phyloP scores from a whole-genome alignment of 2,329 filamentous ascomycete species.

The Trichoderma oligosporum region DNA sequence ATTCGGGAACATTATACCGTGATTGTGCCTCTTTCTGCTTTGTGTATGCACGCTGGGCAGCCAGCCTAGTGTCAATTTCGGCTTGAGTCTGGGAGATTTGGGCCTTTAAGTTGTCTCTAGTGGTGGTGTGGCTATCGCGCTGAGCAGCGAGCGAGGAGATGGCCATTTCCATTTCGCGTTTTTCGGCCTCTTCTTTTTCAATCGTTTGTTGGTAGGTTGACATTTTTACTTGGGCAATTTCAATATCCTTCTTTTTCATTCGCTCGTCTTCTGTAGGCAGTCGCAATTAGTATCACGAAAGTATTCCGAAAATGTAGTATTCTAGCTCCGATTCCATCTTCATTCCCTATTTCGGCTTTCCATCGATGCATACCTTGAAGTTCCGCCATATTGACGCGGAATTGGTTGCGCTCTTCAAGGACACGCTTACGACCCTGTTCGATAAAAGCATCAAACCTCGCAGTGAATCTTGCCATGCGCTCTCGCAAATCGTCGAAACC shows the following conservation, averaged over 20 bases:
- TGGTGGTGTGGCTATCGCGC: slow-evolving; percentile 57
- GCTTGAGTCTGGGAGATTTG: slow-evolving; percentile 66
- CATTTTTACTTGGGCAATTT: slow-evolving; percentile 71
- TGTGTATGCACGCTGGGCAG: slow-evolving; percentile 69
- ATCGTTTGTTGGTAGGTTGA: slow-evolving; percentile 68
- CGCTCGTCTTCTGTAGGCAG: slow-evolving; percentile 72
- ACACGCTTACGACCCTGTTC: slow-evolving; percentile 86
- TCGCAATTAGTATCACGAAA: background rate
- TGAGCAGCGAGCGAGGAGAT: slow-evolving; percentile 57
- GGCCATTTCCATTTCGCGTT: slow-evolving; percentile 65
- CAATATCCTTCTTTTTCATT: slow-evolving; percentile 82
- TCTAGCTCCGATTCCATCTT: no score
- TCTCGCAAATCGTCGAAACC: slow-evolving; percentile 93
- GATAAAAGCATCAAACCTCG: slow-evolving; percentile 89
- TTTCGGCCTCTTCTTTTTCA: slow-evolving; percentile 73
- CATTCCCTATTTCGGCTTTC: background rate
- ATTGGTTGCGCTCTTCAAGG: slow-evolving; percentile 89
- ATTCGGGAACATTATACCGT: slow-evolving; percentile 84
- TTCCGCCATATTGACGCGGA: slow-evolving; percentile 84
- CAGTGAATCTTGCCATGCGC: slow-evolving; percentile 89
- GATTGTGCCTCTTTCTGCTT: slow-evolving; percentile 77
- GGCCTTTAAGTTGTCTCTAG: slow-evolving; percentile 53
- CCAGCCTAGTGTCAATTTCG: slow-evolving; percentile 64
- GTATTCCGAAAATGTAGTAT: no score
- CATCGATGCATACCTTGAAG: slow-evolving; percentile 65